Base-by-base conservation (phyloP, 768 basidiomycete genomes). In the Porpolomopsis calyptriformis region DNA sequence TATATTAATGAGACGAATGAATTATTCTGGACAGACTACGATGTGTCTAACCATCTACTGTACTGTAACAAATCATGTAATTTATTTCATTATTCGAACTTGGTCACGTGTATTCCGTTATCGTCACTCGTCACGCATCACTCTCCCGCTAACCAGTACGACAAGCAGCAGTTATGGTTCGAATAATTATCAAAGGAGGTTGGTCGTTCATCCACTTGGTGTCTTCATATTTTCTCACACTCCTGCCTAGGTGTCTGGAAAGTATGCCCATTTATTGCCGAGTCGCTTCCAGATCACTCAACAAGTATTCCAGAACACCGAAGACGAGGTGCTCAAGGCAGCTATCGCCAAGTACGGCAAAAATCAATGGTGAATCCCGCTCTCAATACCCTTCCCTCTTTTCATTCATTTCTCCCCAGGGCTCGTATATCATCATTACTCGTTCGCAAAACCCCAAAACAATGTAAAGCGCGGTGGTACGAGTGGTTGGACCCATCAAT, bases 401-500 rank as follows among this genome's bases (percentile, higher is more conserved):
- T 33, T 40, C 2, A 38, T 53, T 44, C 8, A 26, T 11, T 5
- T 45, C 18, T n/a, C 35, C 35, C 5, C 39, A 87, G 89, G 93
- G 94, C 94, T 22, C 91, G 94, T 56, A 98, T 99, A 60, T 96
- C 92, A 9, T 98, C 94, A 25, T 73, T 99, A 24, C 78, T 99
- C 43, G 96, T 98, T 27, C 81, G 96, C 53, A 99, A 99, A 66
- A 99, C 96, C 1, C 93, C 96, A 9, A 99, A 99, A 61, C 96
- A 99, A 69, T 99, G 96, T 72, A 99, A 99, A 65, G 90, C 90
- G 1, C 85, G 91, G 33, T 98, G 94, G 94, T 97, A 94, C 60
- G 94, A 97, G 68, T 98, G 96, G 96, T 70, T 98, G 40, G 96
- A 99, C 67, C 96, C 96, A 4, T 93, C 91, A 43, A 99, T 98